phyloP scores from a whole-genome alignment of 352 stramenopile genomes.

The Phytophthora palmivora region DNA sequence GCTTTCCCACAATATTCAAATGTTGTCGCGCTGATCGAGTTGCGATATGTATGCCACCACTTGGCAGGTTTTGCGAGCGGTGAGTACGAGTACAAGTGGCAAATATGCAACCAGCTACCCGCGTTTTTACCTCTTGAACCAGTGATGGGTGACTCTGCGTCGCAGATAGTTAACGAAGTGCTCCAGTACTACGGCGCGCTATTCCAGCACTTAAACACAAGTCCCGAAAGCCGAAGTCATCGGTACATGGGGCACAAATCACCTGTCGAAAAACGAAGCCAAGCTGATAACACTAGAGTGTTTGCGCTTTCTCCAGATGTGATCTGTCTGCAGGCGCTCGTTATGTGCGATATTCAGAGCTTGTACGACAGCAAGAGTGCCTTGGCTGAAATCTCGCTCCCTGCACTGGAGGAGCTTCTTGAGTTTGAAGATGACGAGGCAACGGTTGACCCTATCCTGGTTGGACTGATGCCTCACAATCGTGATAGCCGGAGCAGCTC shows the following conservation, averaged over 20 bases:
- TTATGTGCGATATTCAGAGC: constrained; percentile 83
- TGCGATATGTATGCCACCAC: constrained; percentile 86
- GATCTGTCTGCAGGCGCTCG: constrained; percentile 68
- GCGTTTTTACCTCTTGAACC: constrained; percentile 48
- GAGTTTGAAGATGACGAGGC: constrained; percentile 84
- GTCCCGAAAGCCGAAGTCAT: constrained; percentile 49
- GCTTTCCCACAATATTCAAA: constrained; percentile 74
- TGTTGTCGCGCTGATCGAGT: constrained; percentile 75
- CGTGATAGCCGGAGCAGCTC: constrained; percentile 49
- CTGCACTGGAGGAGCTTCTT: constrained; percentile 71
- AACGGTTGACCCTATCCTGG: constrained; percentile 54
- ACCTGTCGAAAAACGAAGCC: constrained; percentile 10
- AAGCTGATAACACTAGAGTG: constrained; percentile 16
- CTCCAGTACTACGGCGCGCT: constrained; percentile 77
- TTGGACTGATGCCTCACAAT: constrained; percentile 45
- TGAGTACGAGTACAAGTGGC: constrained; percentile 75
- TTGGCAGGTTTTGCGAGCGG: constrained; percentile 67
- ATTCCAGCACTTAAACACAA: constrained; percentile 68
- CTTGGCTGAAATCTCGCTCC: constrained; percentile 67
- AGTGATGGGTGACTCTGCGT: constrained; percentile 63
- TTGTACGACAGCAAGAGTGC: constrained; percentile 83
- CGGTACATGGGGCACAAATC: constrained; percentile 42
- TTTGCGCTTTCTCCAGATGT: constrained; percentile 64
- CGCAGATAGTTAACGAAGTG: constrained; percentile 81
- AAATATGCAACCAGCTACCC: constrained; percentile 73